A percentile compares a stretch with the other conserved stretches of the same genome.
Evolutionary conservation across 805 yeast species (phyloP).

Genomic region (Jamesozyma gamospora): DNA sequence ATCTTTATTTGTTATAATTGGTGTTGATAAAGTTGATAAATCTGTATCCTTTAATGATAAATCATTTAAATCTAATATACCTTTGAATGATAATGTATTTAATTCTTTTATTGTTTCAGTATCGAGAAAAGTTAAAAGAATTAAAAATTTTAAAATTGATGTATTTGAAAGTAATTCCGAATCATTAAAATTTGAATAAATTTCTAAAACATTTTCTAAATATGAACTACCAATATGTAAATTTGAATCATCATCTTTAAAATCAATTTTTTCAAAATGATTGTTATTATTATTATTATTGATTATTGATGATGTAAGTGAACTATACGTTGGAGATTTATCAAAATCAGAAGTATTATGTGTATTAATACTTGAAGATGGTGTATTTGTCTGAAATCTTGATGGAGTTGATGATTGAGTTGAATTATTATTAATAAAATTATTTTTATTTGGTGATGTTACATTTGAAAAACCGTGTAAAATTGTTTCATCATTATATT

Average conservation of each 20-base stretch:
- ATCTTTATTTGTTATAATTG: not conserved
- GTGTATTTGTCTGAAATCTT: not conserved
- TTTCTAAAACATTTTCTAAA: conserved; percentile 10
- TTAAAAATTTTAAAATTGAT: conserved; percentile 13
- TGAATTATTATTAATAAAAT: too few relatives aligned
- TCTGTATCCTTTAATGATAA: too few relatives aligned
- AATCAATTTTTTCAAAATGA: not conserved
- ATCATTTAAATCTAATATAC: conserved; percentile 6
- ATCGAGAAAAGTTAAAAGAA: conserved; percentile 13
- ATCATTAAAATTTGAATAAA: conserved; percentile 7
- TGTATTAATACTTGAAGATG: not conserved
- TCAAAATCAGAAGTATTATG: not conserved
- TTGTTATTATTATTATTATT: not conserved
- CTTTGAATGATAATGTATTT: conserved; percentile 9
- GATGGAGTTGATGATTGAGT: too few relatives aligned
- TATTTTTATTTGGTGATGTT: too few relatives aligned
- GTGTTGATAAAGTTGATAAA: not conserved
- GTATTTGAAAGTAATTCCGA: conserved; percentile 12
- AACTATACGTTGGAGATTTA: too few relatives aligned
- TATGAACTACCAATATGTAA: conserved; percentile 1
- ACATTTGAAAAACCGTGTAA: too few relatives aligned
- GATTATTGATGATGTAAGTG: not conserved
- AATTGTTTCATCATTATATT: too few relatives aligned
- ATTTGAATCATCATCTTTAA: too few relatives aligned
- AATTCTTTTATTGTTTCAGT: conserved; percentile 12